Evolutionary conservation across 768 basidiomycete genomes (phyloP).

Genomic region (Hygrophoropsis aurantiaca): DNA sequence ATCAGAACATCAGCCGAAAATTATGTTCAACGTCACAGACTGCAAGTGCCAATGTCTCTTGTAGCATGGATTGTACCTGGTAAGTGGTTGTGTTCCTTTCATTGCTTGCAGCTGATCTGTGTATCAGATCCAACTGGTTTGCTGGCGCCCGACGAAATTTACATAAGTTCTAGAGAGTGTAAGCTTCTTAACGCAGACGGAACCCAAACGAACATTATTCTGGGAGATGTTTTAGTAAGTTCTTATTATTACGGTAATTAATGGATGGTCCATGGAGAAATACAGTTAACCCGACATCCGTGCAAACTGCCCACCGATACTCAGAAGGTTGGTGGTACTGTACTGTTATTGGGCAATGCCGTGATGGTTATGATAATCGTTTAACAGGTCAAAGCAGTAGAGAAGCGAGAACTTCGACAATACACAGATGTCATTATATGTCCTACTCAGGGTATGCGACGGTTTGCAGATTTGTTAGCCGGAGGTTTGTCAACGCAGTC

Average conservation of each 20-base stretch:
- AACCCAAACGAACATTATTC: conserved; percentile 44
- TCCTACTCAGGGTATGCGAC: conserved; percentile 44
- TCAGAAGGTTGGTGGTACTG: conserved; percentile 46
- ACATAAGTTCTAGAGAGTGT: conserved; percentile 49
- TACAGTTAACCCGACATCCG: conserved; percentile 61
- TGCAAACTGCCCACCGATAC: conserved; percentile 70
- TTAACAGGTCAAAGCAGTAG: conserved; percentile 55
- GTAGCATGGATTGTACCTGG: conserved; percentile 65
- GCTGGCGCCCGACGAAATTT: conserved; percentile 54
- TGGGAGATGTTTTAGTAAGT: conserved; percentile 58
- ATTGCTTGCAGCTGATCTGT: not conserved
- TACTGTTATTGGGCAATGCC: not conserved
- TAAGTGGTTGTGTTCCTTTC: conserved; percentile 10
- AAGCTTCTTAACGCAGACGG: conserved; percentile 44
- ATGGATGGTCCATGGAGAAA: not conserved
- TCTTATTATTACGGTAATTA: not conserved
- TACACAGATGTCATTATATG: conserved; percentile 60
- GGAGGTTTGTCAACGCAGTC: conserved; percentile 45
- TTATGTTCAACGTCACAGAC: conserved; percentile 42
- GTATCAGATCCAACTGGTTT: conserved; percentile 50
- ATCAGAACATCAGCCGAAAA: conserved; percentile 44
- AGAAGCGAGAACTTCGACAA: conserved; percentile 44
- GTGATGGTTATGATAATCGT: not conserved
- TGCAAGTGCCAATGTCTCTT: conserved; percentile 57
- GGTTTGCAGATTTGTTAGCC: conserved; percentile 61